A percentile compares a stretch with the other conserved stretches of the same genome.
Conservation (phyloP, 1,284 basidiomycete genomes). For the Apiotrichum porosum region DNA sequence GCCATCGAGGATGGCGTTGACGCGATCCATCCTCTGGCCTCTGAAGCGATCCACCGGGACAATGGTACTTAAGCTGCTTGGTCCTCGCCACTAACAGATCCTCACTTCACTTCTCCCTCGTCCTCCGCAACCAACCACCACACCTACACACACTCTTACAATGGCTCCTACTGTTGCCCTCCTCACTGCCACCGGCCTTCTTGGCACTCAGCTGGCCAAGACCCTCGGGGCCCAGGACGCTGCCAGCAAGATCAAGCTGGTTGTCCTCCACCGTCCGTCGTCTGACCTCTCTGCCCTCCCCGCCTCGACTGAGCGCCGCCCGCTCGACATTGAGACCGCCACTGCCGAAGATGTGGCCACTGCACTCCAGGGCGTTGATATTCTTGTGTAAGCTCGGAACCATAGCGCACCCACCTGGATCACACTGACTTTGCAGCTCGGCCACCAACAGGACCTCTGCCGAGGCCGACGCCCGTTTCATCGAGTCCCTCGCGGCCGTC, state of each 20-base stretch:
- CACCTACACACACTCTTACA: too few relatives aligned
- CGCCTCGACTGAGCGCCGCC: conserved; percentile 6
- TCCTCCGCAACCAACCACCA: too few relatives aligned
- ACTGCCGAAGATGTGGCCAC: not conserved
- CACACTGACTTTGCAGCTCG: conserved; percentile 1
- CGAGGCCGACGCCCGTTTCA: conserved; percentile 1
- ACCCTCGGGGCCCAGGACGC: conserved; percentile 1
- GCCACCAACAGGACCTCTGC: conserved; percentile 1
- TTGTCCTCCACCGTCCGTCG: conserved; percentile 13
- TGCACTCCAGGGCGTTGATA: conserved; percentile 1
- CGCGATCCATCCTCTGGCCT: too few relatives aligned
- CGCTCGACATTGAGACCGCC: conserved; percentile 4
- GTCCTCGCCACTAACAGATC: too few relatives aligned
- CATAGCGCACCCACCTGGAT: too few relatives aligned
- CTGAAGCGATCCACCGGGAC: too few relatives aligned
- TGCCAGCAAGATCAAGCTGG: conserved; percentile 7
- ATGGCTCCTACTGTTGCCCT: conserved; percentile 16
- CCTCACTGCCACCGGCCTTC: conserved; percentile 8
- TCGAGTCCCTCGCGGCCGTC: conserved; percentile 2
- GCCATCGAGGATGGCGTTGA: too few relatives aligned
- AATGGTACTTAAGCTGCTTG: too few relatives aligned
- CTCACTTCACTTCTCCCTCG: too few relatives aligned
- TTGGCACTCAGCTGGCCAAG: conserved; percentile 5
- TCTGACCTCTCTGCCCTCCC: conserved; percentile 13
- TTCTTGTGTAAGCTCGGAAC: conserved; percentile 2